Percentiles rank a stretch among this genome's conserved stretches.
Evolutionary conservation across 2,329 filamentous ascomycete species (phyloP).

Genomic region (Aspergillus carbonarius): DNA sequence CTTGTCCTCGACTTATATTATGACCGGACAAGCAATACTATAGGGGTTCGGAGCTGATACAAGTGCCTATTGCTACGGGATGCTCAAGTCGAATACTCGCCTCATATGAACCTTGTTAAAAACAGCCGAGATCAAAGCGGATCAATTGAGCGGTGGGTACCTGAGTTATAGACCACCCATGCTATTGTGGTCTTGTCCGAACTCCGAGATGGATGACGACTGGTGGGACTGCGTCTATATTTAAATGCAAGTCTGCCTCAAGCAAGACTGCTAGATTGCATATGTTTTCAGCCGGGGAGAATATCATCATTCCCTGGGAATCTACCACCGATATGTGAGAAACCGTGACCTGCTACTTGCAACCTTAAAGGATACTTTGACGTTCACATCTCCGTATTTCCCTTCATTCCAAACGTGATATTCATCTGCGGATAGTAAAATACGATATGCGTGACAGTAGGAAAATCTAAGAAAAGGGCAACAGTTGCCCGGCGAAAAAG

Average conservation of each 20-base stretch:
- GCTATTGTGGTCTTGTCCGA: too few species aligned
- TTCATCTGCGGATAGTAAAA: constrained; percentile 21
- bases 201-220: too few species aligned
- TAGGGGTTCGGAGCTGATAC: not conserved
- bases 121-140: too few species aligned
- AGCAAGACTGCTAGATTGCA: too few species aligned
- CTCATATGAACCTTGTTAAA: too few species aligned
- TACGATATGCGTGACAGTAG: constrained; percentile 17
- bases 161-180: too few species aligned
- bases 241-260: too few species aligned
- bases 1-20: not conserved
- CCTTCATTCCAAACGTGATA: constrained; percentile 21
- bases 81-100: not conserved
- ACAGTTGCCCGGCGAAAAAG: constrained; percentile 1
- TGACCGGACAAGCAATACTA: not conserved
- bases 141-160: too few species aligned
- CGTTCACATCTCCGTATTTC: not conserved
- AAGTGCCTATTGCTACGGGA: not conserved
- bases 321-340: not conserved
- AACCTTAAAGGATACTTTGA: not conserved
- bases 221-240: too few species aligned
- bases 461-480: constrained; percentile 8
- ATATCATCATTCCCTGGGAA: not conserved
- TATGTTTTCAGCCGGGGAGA: too few species aligned
- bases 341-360: not conserved